Base-by-base conservation (phyloP, 148 eudicot genomes). In the Bassia scoparia region DNA sequence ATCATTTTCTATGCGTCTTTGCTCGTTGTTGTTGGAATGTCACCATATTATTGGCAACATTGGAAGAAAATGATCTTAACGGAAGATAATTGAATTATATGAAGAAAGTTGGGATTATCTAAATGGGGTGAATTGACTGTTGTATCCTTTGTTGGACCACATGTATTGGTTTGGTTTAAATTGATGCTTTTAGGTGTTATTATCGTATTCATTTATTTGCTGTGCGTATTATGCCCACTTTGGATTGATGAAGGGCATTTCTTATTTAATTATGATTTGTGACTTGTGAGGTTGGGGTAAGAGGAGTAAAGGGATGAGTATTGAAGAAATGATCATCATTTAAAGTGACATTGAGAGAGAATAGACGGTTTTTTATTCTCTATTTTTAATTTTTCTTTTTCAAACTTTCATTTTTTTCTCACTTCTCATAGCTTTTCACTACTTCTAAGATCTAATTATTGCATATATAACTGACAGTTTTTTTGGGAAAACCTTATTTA, bases 121-220 rank as follows among this genome's bases (percentile, higher is more conserved):
- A n/a, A 11, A 21, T 55, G 20, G 7, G 7, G 33, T 68, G 78
- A 55, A 62, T 31, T 74, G 50, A 54, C n/a, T 31, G 26, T 69
- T 74, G 6, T 62, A 53, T 62, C 82, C 78, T 79, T 64, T 33
- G 53, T 70, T 69, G 82, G 78, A 44, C 74, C 82, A 74, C 73
- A 27, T 31, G 23, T 26, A 59, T 54, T 67, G 67, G 66, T 30
- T 52, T 78, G 26, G 66, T 69, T 74, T n/a, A 61, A 74, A 49
- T 30, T 62, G 53, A n/a, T 73, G 81, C 74, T 54, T 38, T 3
- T n/a, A n/a, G 70, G 49, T 54, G 53, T 26, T 21, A 66, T 20
- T 8, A 41, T 65, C 20, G 2, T 3, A 38, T 65, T 24, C 23
- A 65, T 24, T n/a, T 74, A 23, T 26, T 26, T 34, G 16, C 20